phyloP scores from a whole-genome alignment of 116 monocot genomes.

The Papilionanthe hybrid region DNA sequence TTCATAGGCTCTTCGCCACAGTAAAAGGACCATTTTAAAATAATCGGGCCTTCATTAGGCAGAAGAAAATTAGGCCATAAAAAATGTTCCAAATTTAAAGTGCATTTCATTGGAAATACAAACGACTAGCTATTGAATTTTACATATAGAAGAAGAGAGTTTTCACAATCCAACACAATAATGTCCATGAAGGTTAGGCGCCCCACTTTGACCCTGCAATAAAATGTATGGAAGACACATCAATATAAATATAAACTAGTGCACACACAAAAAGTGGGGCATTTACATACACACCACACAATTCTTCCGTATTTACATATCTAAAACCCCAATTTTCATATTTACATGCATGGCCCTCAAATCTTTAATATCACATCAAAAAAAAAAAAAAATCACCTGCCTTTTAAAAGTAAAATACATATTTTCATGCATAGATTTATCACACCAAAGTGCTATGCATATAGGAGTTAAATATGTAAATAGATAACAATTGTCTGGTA shows the following conservation, averaged over 20 bases:
- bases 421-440: no score
- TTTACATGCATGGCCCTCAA: no score
- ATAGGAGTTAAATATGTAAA: no score
- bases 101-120: background rate
- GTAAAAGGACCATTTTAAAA: background rate
- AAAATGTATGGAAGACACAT: background rate
- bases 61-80: background rate
- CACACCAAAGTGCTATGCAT: no score
- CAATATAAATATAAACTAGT: background rate
- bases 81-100: background rate
- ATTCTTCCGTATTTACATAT: no score
- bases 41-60: background rate
- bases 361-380: no score
- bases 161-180: slow-evolving; percentile 56
- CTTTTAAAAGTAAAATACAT: no score
- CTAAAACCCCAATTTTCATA: no score
- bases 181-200: slow-evolving; percentile 59
- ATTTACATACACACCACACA: no score
- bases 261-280: background rate
- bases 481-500: no score
- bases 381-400: no score
- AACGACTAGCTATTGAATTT: slow-evolving; percentile 1
- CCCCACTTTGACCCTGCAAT: slow-evolving; percentile 65
- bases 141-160: slow-evolving; percentile 76
- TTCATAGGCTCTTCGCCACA: background rate